Percentiles rank a stretch among this genome's conserved stretches.
Evolutionary conservation across 2,329 filamentous ascomycete species (phyloP).

Genomic region (Alternaria sp.): DNA sequence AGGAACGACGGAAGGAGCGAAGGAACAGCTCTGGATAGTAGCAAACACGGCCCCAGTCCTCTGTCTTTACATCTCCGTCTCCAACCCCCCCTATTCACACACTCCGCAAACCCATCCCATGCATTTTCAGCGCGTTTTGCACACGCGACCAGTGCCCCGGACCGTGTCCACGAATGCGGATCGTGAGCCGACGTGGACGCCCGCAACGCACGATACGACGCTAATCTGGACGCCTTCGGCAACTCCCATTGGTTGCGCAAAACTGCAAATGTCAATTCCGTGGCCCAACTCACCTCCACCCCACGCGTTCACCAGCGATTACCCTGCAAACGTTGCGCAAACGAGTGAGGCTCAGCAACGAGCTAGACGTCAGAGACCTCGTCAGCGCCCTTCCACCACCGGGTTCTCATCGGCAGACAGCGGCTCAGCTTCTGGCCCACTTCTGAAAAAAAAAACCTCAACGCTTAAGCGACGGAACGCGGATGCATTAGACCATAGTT

Average conservation of each 20-base stretch:
- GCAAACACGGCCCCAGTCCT: not conserved
- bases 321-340: not conserved
- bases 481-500: conserved; percentile 15
- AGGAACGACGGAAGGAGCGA: not conserved
- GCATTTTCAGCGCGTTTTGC: conserved; percentile 10
- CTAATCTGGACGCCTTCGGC: conserved; percentile 21
- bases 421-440: conserved; percentile 18
- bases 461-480: conserved; percentile 16
- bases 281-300: conserved; percentile 10
- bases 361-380: not conserved
- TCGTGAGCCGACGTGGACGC: conserved; percentile 14
- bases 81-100: conserved; percentile 2
- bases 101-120: conserved; percentile 5
- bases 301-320: conserved; percentile 15
- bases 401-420: conserved; percentile 15
- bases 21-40: not conserved
- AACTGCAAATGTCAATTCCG: not conserved
- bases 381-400: conserved; percentile 1
- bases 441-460: conserved; percentile 27
- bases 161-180: conserved; percentile 17
- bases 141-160: conserved; percentile 20
- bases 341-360: conserved; percentile 3
- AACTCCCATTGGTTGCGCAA: conserved; percentile 26
- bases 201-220: conserved; percentile 6
- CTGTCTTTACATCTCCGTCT: not conserved